Conservation (phyloP, 208 protist genomes). For the Zelonia costaricensis region DNA sequence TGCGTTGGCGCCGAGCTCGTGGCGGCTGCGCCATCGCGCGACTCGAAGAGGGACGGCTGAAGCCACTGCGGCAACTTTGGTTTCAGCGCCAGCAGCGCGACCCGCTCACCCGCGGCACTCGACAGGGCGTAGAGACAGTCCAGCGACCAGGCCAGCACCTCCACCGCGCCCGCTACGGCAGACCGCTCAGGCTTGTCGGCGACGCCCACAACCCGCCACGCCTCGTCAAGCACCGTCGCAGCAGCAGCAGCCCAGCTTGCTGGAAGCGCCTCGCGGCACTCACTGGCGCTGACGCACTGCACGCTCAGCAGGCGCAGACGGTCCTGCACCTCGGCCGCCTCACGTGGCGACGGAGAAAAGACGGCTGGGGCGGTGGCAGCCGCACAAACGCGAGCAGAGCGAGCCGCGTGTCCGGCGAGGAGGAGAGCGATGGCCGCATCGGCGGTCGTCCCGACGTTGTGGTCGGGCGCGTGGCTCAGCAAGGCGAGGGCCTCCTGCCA, state of each 20-base stretch:
- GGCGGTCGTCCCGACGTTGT: slow-evolving; percentile 7
- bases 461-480: slow-evolving; percentile 2
- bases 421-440: slow-evolving; percentile 7
- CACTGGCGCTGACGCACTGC: slow-evolving; percentile 4
- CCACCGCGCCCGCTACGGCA: slow-evolving; percentile 12
- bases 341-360: background rate
- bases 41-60: slow-evolving; percentile 17
- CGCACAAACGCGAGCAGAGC: background rate
- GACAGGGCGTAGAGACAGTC: slow-evolving; percentile 14
- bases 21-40: background rate
- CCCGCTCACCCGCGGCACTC: background rate
- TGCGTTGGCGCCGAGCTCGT: background rate
- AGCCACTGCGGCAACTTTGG: slow-evolving; percentile 19
- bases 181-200: slow-evolving; percentile 19
- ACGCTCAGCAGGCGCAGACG: slow-evolving; percentile 21
- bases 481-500: slow-evolving; percentile 28
- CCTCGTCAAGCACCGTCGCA: slow-evolving; percentile 5
- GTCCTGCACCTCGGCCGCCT: background rate
- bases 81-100: background rate
- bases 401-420: slow-evolving; percentile 1
- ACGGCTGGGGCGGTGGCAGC: background rate
- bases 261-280: background rate
- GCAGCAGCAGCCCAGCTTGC: background rate
- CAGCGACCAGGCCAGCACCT: slow-evolving; percentile 23
- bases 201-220: slow-evolving; percentile 3